Base-by-base conservation (phyloP, 2,329 filamentous ascomycete genomes). In the Eutypa lata region DNA sequence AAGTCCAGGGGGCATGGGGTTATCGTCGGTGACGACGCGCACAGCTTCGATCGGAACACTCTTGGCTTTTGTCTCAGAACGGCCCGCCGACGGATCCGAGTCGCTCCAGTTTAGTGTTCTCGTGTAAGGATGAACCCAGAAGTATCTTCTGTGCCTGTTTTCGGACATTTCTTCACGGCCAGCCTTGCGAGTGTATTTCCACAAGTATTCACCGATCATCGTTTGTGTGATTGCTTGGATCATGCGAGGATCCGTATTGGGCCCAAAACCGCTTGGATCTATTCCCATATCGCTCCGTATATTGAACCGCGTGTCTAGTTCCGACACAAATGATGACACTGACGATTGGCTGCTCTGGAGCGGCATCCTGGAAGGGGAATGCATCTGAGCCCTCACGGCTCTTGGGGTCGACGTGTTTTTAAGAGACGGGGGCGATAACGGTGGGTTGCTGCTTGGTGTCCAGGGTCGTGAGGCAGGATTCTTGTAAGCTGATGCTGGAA, bases 71-170 rank as follows among this genome's bases (percentile, higher is more conserved):
- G 93, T 75, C 72, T 97, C 89, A 11, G 82, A 75, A 57, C 88
- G 86, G n/a, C 89, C 89, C 46, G 79, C 81, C 28, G 89, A 87
- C 7, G 94, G 94, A 68, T 97, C 92, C 50, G 87, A 81, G 60
- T 96, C 89, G 68, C 92, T 96, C 94, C 94, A 99, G 78, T 97
- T 97, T 62, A 99, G 73, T 5, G 93, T 97, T 48, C 92, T 84
- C 3, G 93, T 99, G 72, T 97, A 99, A 0, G 94, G 94, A 68
- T 99, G 94, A 21, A 99, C 90, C 94, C 94, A 99, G 80, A 99
- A 99, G 78, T 97, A 99, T 31, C 94, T 87, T 56, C 90, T 85
- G 71, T 99, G 94, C 49, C 94, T 84, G 52, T 92, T 96, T 62
- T 87, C 88, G 0, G 92, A 97, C 73, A 96, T 85, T 57, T 91